Evolutionary conservation across 352 stramenopile genomes (phyloP).

Genomic region (Phytophthora pseudosyringae): DNA sequence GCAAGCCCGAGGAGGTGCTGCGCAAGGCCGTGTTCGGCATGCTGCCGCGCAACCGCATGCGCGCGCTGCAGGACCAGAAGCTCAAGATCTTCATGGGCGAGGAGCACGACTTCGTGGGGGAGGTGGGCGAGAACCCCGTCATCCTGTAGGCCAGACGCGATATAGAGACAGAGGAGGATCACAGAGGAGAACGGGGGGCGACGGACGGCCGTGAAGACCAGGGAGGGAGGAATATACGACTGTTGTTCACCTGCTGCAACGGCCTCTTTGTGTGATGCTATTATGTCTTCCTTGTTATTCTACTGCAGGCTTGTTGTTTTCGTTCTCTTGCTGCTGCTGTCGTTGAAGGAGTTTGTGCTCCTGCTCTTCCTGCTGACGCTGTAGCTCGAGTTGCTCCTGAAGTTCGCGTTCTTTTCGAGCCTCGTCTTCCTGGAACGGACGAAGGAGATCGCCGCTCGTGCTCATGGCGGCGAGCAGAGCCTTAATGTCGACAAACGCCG

Average conservation of each 20-base stretch:
- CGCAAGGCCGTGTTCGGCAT: conserved; percentile 97
- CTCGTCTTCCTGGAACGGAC: conserved; percentile 31
- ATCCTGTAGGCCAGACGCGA: conserved; percentile 62
- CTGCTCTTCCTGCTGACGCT: conserved; percentile 5
- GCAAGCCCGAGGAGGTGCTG: conserved; percentile 96
- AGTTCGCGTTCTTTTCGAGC: conserved; percentile 19
- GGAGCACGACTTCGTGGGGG: conserved; percentile 91
- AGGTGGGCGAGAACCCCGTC: conserved; percentile 89
- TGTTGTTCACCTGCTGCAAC: conserved; percentile 10
- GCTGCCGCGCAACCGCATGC: conserved; percentile 97
- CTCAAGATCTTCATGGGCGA: conserved; percentile 96
- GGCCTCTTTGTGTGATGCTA: conserved; percentile 19
- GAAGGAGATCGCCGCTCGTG: conserved; percentile 33
- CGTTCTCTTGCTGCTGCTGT: conserved; percentile 14
- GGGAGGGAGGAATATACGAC: conserved; percentile 21
- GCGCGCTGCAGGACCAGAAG: conserved; percentile 94
- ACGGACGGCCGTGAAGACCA: too few relatives aligned
- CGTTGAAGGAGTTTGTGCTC: conserved; percentile 1
- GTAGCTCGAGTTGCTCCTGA: conserved; percentile 13
- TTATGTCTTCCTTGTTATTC: conserved; percentile 1
- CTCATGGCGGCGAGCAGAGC: conserved; percentile 45
- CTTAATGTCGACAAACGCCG: conserved; percentile 44
- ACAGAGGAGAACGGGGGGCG: neutral
- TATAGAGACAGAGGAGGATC: conserved; percentile 27
- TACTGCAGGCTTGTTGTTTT: neutral